Base-by-base conservation (phyloP, 176 grass and related monocot species). In the Ananas comosus region DNA sequence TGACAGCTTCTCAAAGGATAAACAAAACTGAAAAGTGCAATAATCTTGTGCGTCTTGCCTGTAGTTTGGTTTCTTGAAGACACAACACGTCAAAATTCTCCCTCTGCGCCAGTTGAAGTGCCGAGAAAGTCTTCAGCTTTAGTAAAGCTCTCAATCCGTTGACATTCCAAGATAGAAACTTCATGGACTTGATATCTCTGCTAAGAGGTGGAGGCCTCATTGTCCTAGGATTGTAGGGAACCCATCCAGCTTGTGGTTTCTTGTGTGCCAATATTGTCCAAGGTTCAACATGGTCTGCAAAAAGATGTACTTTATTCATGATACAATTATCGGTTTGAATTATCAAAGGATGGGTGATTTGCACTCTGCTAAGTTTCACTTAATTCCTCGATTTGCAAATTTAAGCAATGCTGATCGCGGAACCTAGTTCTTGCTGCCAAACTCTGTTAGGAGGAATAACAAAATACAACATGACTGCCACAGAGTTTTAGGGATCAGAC, bases 61-160 rank as follows among this genome's bases (percentile, higher is more conserved):
- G 89, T 51, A 96, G 85, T 92, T 97, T 97, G 23, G 93, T 97
- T 59, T 92, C 93, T 85, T 97, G 93, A 63, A 97, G 75, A 68
- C 93, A 97, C 67, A 97, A 42, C 25, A 97, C 77, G 81, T 97
- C 93, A 83, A 97, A 97, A 74, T 92, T 89, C 64, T 97, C 93
- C 71, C 90, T 92, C 80, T 90, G 73, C 69, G 86, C 89, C 53
- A 97, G 77, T 64, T 90, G 73, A 65, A 89, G 77, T 56, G 88
- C 19, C 70, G 93, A 89, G 71, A 85, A 91, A 63, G 65, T 77
- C 82, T 88, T 89, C 49, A 78, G 74, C 68, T 92, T 96, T 33
- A 90, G 71, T 72, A 96, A 85, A 83, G 88, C 83, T 77, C 85
- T 88, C 71, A 96, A 87, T 42, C 93, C 93, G 76, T 87, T 96